Evolutionary conservation across 495 filamentous ascomycete genomes (phyloP).

Genomic region (Lentithecium fluviatile): DNA sequence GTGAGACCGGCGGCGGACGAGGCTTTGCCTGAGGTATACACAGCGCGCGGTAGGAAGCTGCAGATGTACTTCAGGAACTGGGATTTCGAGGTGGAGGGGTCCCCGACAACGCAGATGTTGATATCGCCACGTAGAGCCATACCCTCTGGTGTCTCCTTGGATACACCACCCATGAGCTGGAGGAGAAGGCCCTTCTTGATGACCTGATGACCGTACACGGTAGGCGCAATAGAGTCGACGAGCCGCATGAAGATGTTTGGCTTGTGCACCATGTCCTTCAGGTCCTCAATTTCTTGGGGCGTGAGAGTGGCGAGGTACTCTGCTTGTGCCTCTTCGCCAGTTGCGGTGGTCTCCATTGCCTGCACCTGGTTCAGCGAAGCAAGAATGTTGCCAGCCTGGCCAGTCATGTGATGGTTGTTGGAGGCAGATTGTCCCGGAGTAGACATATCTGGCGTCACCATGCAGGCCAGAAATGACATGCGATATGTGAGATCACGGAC

Average conservation of each 20-base stretch:
- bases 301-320: constrained; percentile 82
- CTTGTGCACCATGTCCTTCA: constrained; percentile 88
- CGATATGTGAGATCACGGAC: constrained; percentile 95
- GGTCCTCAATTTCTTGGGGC: constrained; percentile 80
- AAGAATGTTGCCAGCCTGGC: constrained; percentile 75
- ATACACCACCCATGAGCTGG: constrained; percentile 89
- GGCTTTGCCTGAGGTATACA: constrained; percentile 97
- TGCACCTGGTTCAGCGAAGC: constrained; percentile 73
- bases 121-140: constrained; percentile 94
- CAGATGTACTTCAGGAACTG: constrained; percentile 99
- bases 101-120: constrained; percentile 98
- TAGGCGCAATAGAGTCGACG: constrained; percentile 92
- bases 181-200: constrained; percentile 96
- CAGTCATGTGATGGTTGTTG: constrained; percentile 62
- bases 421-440: constrained; percentile 60
- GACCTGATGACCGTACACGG: constrained; percentile 94
- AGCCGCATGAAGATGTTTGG: constrained; percentile 93
- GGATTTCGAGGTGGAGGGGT: constrained; percentile 96
- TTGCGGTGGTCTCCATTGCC: constrained; percentile 60
- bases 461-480: constrained; percentile 94
- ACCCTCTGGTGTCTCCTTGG: constrained; percentile 85
- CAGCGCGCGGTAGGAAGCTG: constrained; percentile 89
- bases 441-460: constrained; percentile 89
- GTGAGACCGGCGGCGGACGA: constrained; percentile 97
- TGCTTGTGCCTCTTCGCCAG: constrained; percentile 82